Conservation (phyloP, 1,284 basidiomycete genomes). For the Cryptococcus sp. region DNA sequence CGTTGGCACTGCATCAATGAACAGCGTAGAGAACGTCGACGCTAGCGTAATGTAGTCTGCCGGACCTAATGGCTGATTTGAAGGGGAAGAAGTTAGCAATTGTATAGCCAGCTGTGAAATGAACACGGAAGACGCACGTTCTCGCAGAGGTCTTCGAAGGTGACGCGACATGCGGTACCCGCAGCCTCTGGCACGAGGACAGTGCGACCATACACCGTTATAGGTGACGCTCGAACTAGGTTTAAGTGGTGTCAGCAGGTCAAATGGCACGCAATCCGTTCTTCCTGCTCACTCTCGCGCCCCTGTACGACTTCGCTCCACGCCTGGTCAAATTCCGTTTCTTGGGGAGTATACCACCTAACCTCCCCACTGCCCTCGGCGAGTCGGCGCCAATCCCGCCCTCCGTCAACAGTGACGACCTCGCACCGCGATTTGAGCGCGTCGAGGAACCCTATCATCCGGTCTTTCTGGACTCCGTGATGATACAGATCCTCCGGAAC, state of each 20-base stretch:
- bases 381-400: conserved; percentile 55
- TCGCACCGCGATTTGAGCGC: conserved; percentile 66
- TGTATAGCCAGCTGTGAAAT: background rate
- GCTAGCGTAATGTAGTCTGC: conserved; percentile 71
- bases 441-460: conserved; percentile 66
- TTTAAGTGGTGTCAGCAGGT: no score
- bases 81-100: background rate
- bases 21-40: conserved; percentile 62
- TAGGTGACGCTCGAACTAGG: no score
- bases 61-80: conserved; percentile 61
- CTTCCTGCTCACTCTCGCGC: conserved; percentile 27
- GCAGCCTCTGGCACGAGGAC: conserved; percentile 59
- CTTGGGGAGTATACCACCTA: conserved; percentile 35
- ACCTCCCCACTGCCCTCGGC: conserved; percentile 30
- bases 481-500: conserved; percentile 70
- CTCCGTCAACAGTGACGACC: conserved; percentile 60
- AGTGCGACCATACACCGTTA: conserved; percentile 60
- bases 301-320: conserved; percentile 38
- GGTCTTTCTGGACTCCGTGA: conserved; percentile 67
- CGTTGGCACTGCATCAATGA: conserved; percentile 64
- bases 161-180: conserved; percentile 59
- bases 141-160: conserved; percentile 66
- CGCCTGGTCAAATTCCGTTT: conserved; percentile 41
- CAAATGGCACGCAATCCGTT: background rate
- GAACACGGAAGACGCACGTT: conserved; percentile 50